Evolutionary conservation across 2,329 filamentous ascomycete genomes (phyloP), one percentile per base, ranked within the genome.

Genomic region (Trichophyton benhamiae): DNA sequence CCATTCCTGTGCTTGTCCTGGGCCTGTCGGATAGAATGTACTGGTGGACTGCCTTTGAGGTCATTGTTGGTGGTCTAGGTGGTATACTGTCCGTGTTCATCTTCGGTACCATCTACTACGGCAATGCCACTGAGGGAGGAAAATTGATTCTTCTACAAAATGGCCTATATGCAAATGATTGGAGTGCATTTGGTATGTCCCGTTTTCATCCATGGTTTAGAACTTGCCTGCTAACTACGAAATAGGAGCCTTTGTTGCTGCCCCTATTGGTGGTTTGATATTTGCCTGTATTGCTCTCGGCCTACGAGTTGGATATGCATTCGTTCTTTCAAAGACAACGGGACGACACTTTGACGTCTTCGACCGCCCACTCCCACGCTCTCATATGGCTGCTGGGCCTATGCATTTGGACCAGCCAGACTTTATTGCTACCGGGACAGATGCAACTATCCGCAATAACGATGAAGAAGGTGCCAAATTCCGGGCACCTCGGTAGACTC

Each of bases 21-120:
- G 89, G 89, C 0, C 77, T 94, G 6, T 81, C 77, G 38, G 82
- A 88, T 58, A 76, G 75, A 52, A 74, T 72, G 55, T 88, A 87
- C 75, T 91, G 83, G 78, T 89, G 88, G 85, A 83, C 85, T 49
- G 89, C 89, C 15, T 88, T 89, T 68, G 89, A 94, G 73, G 87
- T 92, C 30, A 83, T 94, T 15, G 80, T 87, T 33, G 89, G 88
- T 61, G 87, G 88, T 0, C 78, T 92, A 0, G 89, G 89, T 8
- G 89, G 89, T 17, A 83, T 94, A 60, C 72, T 94, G 22, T 86
- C 86, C 9, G 87, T 94, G 64, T 94, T 91, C 76, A 80, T 92
- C 68, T 94, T 91, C 66, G 89, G 89, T 3, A 79, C 86, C 13
- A 82, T 90, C 63, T 94, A 91, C 77, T 91, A 88, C 70, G 87